Evolutionary conservation across 805 yeast genomes (phyloP), one percentile per base, ranked within the genome.

Genomic region (Sungouiozyma ichnusensis): DNA sequence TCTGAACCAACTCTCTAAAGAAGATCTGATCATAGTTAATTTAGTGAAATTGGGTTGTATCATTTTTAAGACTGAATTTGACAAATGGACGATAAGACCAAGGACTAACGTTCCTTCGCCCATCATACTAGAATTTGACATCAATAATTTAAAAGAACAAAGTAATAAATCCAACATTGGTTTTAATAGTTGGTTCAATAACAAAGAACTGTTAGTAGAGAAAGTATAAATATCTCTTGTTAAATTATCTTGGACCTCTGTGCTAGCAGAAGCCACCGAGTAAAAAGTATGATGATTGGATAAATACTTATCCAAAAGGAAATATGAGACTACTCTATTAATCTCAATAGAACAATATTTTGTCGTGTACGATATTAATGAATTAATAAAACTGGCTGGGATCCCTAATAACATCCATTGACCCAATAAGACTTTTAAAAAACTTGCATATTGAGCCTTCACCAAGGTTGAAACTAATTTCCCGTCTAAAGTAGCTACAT

Each of bases 41-140:
- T 74, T 81, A 14, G 95, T 88, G 56, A 88, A 88, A 38, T 92
- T 92, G 16, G 97, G 97, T 3, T 95, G 85, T 51, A 87, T 76
- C 40, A 84, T 67, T 50, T 81, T 73, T 51, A 88, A 65, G 33
- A 82, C 65, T 20, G 78, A 69, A 3, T 95, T 85, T 29, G 95
- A 85, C 29, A 81, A 62, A 56, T 85, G 92, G 3, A 94, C 86
- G 41, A 88, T 67, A 37, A 85, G 54, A 1, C 95, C 95, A 24
- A 88, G 68, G 2, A 83, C 73, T 38, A 88, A 58, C 0, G 86
- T 81, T 4, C 88, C 88, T 60, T 83, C 94, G 3, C 88, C 71
- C 54, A 68, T 66, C 38, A 67, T 66, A 18, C 61, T 57, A 38
- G 65, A 63, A 16, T 64, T 65, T 64, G 71, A 52, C 39, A 67